These are phyloP conservation scores for Bathelium albidoporum DNA, from an alignment of 495 filamentous ascomycete species.

Conservation along the genomic window DNA sequence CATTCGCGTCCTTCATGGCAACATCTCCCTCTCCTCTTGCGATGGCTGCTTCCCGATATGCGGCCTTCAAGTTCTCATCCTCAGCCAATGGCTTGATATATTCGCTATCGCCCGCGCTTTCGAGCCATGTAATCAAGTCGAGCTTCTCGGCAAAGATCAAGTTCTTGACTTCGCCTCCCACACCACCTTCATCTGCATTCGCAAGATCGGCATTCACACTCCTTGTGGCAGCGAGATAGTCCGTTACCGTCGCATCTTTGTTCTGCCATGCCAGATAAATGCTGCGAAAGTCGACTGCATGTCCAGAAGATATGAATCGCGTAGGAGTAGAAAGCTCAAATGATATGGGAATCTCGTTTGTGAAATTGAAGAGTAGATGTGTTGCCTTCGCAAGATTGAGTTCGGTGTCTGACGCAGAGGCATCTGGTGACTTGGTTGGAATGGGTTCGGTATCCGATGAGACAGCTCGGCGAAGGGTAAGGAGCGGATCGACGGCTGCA, in stretches of 20 bases:
- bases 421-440: conserved; percentile 56
- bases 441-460: conserved; percentile 53
- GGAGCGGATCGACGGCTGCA: conserved; percentile 50
- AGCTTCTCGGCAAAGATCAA: conserved; percentile 81
- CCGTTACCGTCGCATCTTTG: conserved; percentile 73
- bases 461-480: conserved; percentile 70
- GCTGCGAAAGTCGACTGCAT: conserved; percentile 76
- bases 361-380: conserved; percentile 72
- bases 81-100: conserved; percentile 76
- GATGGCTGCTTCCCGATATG: conserved; percentile 38
- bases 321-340: conserved; percentile 44
- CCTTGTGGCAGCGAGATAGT: conserved; percentile 77
- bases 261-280: conserved; percentile 94
- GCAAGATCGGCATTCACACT: conserved; percentile 70
- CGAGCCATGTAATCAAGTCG: conserved; percentile 84
- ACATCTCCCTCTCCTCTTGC: conserved; percentile 40
- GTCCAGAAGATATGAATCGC: conserved; percentile 66
- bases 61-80: conserved; percentile 28
- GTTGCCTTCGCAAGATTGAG: conserved; percentile 63
- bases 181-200: conserved; percentile 31
- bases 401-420: conserved; percentile 37
- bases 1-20: conserved; percentile 38
- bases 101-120: conserved; percentile 68
- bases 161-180: conserved; percentile 58
- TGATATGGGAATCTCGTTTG: conserved; percentile 15